Evolutionary conservation across 345 rosid genomes (phyloP).

Genomic region (Crucihimalaya himalaica): DNA sequence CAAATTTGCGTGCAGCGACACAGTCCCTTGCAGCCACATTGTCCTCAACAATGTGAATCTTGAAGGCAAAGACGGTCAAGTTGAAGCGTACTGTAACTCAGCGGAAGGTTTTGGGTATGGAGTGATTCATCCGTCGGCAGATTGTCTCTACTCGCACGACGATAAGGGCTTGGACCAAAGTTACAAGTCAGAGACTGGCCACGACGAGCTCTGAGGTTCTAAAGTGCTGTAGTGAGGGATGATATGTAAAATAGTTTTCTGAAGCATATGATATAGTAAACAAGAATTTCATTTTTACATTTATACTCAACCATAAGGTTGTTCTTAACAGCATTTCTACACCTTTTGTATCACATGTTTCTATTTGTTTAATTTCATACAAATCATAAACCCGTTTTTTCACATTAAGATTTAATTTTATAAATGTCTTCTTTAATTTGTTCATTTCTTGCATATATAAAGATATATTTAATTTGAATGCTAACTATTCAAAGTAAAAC

Average conservation of each 20-base stretch:
- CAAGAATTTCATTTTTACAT: not conserved
- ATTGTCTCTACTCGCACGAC: constrained; percentile 81
- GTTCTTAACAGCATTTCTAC: constrained; percentile 18
- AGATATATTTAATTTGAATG: too few relatives aligned
- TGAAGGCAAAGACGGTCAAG: constrained; percentile 75
- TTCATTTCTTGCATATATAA: too few relatives aligned
- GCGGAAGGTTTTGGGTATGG: constrained; percentile 88
- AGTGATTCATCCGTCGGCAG: constrained; percentile 82
- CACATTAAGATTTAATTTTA: too few relatives aligned
- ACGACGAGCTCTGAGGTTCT: constrained; percentile 34
- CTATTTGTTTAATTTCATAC: not conserved
- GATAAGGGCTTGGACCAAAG: constrained; percentile 46
- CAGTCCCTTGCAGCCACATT: constrained; percentile 83
- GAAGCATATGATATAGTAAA: constrained; percentile 40
- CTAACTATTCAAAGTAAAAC: too few relatives aligned
- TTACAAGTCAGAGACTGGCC: constrained; percentile 27
- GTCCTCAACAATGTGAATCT: constrained; percentile 79
- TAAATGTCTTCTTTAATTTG: too few relatives aligned
- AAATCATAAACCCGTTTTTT: not conserved
- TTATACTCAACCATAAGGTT: constrained; percentile 29
- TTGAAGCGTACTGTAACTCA: constrained; percentile 90
- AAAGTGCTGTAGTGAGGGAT: constrained; percentile 34
- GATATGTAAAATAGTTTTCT: constrained; percentile 37
- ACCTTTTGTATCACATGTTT: constrained; percentile 11
- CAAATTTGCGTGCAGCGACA: constrained; percentile 91